Base-by-base conservation (phyloP, 164 flowering plant genomes). In the Liriodendron chinense region DNA sequence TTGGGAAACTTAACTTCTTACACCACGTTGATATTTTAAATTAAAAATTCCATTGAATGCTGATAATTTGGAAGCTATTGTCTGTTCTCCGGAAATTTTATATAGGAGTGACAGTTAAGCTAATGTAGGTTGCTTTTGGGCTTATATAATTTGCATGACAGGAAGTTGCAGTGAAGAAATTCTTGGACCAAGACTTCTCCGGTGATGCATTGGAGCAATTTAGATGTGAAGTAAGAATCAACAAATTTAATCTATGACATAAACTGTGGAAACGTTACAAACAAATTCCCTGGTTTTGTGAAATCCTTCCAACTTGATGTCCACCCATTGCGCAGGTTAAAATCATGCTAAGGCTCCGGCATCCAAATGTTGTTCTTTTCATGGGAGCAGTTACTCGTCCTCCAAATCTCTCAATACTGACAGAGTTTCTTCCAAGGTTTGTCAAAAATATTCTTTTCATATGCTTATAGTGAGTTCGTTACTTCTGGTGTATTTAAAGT, bases 81-180 rank as follows among this genome's bases (percentile, higher is more conserved):
- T 53, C 10, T 63, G 13, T 63, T 63, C 65, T 63, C 7, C 20
- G 9, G 26, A 63, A 20, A 20, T 20, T 57, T 63, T 21, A 63
- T 4, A 63, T 63, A 22, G 23, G 23, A 63, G 65, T 22, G 9
- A 63, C 10, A 8, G 9, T 20, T 2, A 63, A 63, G 65, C 22
- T 18, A 22, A 22, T 63, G 24, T 9, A 63, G 9, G 22, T 21
- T 66, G 47, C 18, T 66, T 12, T 28, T 66, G 7, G 9, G 47
- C 26, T 14, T 28, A 24, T 1, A 66, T 34, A 66, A 25, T 66
- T 76, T 76, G 62, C 56, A 69, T 83, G 71, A 74, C 90, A 96
- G 99, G 98, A 96, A 83, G 99, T 96, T 82, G 99, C 99, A 72
- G 98, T 96, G 81, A 96, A 96, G 84, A 96, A 91, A 83, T 94